phyloP scores from a whole-genome alignment of 768 basidiomycete species.

The Mycena galopus region DNA sequence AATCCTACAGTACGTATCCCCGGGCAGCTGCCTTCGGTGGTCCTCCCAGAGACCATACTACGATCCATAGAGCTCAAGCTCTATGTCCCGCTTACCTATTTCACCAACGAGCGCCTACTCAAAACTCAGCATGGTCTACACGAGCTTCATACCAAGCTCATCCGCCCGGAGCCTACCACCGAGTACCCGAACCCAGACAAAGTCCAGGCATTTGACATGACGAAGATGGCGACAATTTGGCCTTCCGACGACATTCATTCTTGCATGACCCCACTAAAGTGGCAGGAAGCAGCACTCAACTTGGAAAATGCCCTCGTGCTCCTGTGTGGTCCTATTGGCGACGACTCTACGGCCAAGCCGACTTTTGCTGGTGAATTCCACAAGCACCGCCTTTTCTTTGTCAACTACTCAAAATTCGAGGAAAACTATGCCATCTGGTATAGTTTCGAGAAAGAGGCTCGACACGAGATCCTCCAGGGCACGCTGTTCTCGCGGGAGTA shows the following conservation, averaged over 20 bases:
- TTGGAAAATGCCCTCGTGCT: too few relatives aligned
- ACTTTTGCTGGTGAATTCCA: not conserved
- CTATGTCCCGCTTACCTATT: conserved; percentile 18
- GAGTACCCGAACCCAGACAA: conserved; percentile 6
- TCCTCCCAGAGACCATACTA: too few relatives aligned
- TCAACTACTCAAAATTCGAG: not conserved
- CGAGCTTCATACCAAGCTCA: conserved; percentile 8
- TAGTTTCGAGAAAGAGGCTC: not conserved
- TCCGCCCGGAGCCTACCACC: not conserved
- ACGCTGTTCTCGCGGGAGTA: not conserved
- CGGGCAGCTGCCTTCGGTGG: not conserved
- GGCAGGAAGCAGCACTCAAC: not conserved
- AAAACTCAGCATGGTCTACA: not conserved
- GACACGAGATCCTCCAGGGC: not conserved
- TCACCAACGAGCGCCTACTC: conserved; percentile 4
- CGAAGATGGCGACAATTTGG: not conserved
- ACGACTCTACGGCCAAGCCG: too few relatives aligned
- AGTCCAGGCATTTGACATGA: conserved; percentile 8
- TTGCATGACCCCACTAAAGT: conserved; percentile 3
- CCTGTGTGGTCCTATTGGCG: too few relatives aligned
- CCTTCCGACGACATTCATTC: not conserved
- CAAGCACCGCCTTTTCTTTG: not conserved
- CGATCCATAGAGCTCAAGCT: conserved; percentile 4
- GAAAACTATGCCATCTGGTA: conserved; percentile 2
- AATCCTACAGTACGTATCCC: not conserved